phyloP scores from a whole-genome alignment of 129 eudicot species.

The Mikania micrantha region DNA sequence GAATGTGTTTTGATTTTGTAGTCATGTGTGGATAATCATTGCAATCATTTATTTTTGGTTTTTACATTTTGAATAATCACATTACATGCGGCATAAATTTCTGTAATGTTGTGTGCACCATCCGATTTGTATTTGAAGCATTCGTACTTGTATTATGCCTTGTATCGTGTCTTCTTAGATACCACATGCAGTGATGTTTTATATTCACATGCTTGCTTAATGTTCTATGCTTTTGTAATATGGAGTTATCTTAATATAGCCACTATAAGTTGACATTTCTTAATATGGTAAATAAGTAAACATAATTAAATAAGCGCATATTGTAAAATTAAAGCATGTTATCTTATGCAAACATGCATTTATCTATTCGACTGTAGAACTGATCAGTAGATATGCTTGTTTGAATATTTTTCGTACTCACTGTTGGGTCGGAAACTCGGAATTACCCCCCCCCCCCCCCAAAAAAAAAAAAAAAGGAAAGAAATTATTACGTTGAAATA shows the following conservation, averaged over 20 bases:
- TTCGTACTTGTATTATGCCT: neutral
- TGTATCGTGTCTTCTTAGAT: constrained; percentile 13
- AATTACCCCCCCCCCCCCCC: no score
- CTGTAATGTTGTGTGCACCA: constrained; percentile 39
- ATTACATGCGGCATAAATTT: constrained; percentile 1
- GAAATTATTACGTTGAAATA: neutral
- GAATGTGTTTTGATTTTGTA: constrained; percentile 3
- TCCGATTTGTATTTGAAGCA: constrained; percentile 23
- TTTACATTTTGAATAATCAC: constrained; percentile 1
- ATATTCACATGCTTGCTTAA: constrained; percentile 9
- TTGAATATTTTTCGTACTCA: neutral
- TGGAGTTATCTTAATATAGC: constrained; percentile 3
- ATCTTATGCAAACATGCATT: neutral
- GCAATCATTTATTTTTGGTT: neutral
- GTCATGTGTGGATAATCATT: constrained; percentile 7
- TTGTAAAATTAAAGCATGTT: constrained; percentile 2
- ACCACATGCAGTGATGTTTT: constrained; percentile 2
- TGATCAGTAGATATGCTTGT: constrained; percentile 2
- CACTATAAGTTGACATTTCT: neutral
- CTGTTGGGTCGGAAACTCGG: no score
- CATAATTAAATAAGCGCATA: neutral
- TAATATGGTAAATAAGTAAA: constrained; percentile 10
- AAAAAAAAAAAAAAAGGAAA: no score
- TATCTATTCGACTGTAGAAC: neutral
- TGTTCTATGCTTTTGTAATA: neutral